Evolutionary conservation across 306 rosid genomes (phyloP), one percentile per base, ranked within the genome.

Genomic region (Cucurbita maxima): DNA sequence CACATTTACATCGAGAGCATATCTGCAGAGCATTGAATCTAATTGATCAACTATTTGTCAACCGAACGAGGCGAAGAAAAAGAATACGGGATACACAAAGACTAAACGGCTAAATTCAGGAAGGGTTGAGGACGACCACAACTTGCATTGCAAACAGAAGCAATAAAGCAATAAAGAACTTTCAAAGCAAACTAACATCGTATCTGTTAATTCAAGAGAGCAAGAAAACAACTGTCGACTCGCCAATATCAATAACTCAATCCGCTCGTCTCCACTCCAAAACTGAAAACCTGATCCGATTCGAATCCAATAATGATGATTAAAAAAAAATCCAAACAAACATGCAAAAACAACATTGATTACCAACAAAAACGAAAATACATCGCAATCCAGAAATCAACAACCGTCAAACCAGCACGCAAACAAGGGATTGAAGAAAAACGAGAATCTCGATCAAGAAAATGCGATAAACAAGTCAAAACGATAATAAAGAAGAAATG

Each of bases 1-100:
- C 63, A 88, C 96, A 79, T 95, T 95, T 82, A 95, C 97, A 83
- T 95, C 99, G 68, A 95, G 76, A 3, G 97, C 99, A 63, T 95
- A 95, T 74, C 99, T 95, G 84, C 81, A 79, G 60, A 79, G 37
- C 50, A 79, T 63, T 70, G 73, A 68, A 74, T 75, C 74, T 61
- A 83, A 79, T 80, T 63, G 67, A 72, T 74, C 72, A 47, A 80
- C 10, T 13, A 63, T 30, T 57, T 38, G 8, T 48, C 18, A 76
- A 40, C 77, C 78, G 14, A 54, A 34, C 19, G 61, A 16, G 2
- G 43, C 50, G 22, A 34, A 45, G 5, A 75, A 25, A 15, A 22
- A 7, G 16, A 38, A 25, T 8, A 38, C 8, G 10, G 47, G 16
- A 74, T 34, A 34, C 13, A 7, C 54, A 80, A 25, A 71, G 81